Conservation (phyloP, 2,329 filamentous ascomycete species). For the Verruconis gallopava region DNA sequence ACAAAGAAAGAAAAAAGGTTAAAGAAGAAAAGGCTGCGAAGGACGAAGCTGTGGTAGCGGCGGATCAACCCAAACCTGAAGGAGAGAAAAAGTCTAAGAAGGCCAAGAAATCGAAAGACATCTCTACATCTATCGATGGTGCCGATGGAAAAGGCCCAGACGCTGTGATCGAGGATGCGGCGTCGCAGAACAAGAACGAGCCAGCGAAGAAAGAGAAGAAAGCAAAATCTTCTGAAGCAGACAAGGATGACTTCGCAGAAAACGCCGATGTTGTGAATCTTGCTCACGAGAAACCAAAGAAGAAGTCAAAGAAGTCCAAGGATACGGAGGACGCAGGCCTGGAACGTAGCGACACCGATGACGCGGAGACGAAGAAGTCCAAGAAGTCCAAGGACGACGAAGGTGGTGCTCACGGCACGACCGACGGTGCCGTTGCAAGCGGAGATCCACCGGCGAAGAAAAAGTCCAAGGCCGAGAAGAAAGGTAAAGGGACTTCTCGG, state of each 20-base stretch:
- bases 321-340: not conserved
- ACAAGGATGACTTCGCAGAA: not conserved
- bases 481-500: not conserved
- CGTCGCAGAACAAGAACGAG: too few species aligned
- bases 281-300: conserved; percentile 1
- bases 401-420: conserved; percentile 1
- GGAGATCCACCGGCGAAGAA: not conserved
- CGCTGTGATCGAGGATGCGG: not conserved
- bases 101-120: not conserved
- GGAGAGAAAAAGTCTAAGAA: conserved; percentile 8
- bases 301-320: conserved; percentile 11
- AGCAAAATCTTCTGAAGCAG: not conserved
- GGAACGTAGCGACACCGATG: not conserved
- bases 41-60: not conserved
- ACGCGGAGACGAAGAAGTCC: conserved; percentile 10
- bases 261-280: not conserved
- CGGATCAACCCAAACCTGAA: not conserved
- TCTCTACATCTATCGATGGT: not conserved
- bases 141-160: not conserved
- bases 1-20: conserved; percentile 8
- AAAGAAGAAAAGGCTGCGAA: not conserved
- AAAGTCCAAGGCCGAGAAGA: conserved; percentile 5
- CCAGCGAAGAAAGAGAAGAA: conserved; percentile 2
- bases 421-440: not conserved
- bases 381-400: conserved; percentile 7